Base-by-base conservation (phyloP, 495 filamentous ascomycete genomes). In the Glutinoglossum americanum region DNA sequence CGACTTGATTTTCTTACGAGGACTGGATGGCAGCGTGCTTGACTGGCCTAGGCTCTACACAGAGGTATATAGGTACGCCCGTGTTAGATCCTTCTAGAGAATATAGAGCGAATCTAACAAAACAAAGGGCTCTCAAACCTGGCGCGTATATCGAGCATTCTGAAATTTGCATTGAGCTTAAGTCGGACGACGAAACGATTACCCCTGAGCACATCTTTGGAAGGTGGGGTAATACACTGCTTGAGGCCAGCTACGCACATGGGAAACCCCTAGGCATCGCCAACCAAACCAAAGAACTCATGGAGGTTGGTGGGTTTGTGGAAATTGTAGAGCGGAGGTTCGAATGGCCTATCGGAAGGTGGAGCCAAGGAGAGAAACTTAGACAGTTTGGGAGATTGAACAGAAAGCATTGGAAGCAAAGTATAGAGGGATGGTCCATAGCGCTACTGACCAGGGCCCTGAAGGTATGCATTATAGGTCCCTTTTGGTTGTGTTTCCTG, bases 381-480 rank as follows among this genome's bases (percentile, higher is more conserved):
- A 84, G 82, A 64, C 74, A 76, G 59, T 76, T 85, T 30, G 83
- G 83, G 62, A 70, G 72, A 59, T 79, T 74, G 48, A 80, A 83
- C 55, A 62, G 78, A 45, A 60, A 79, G 2, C 76, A 83, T 61
- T 79, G 81, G 19, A 66, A 81, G 48, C 70, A 79, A 60, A 77
- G 80, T 5, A 77, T 83, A 59, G 80, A 71, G 44, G 71, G 73
- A 8, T 77, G 74, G 63, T 69, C 67, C 1, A 66, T 82, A 41
- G 79, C 78, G 10, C 74, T 81, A 17, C 70, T 83, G 60, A 84
- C 79, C 0, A 73, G 78, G 37, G 72, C 75, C 0, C 70, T 79
- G 53, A 68, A 69, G 51, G 49, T 53, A 53, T 13, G 49, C 37
- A 15, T 11, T 15, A 41, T 11, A 15, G 15, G 37, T 11, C 13